A percentile compares a stretch with the other conserved stretches of the same genome.
These are phyloP conservation scores for Bisporella sp. DNA, from an alignment of 2,329 filamentous ascomycete genomes.

Conservation along the genomic window DNA sequence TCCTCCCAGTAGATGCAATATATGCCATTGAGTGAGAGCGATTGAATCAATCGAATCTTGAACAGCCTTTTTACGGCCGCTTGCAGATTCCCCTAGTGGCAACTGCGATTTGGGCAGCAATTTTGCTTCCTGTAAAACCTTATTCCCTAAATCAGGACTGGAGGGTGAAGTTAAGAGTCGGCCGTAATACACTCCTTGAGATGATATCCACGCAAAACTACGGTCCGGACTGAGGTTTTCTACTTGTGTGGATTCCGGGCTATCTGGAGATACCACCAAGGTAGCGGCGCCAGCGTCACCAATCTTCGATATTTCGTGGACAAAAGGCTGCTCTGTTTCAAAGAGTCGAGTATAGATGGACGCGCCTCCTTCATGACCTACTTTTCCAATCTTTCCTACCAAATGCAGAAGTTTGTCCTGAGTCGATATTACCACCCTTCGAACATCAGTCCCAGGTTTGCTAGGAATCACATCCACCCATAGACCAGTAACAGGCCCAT, in stretches of 20 bases:
- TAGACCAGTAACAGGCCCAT: slow-evolving; percentile 77
- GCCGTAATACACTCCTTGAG: slow-evolving; percentile 84
- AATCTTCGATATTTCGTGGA: slow-evolving; percentile 63
- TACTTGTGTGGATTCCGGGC: slow-evolving; percentile 44
- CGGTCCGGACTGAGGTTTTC: slow-evolving; percentile 58
- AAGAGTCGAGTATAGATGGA: slow-evolving; percentile 86
- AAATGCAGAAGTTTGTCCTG: slow-evolving; percentile 74
- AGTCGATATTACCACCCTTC: slow-evolving; percentile 75
- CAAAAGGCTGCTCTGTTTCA: slow-evolving; percentile 72
- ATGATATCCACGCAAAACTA: slow-evolving; percentile 84
- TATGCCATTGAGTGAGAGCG: slow-evolving; percentile 88
- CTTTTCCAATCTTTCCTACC: slow-evolving; percentile 66
- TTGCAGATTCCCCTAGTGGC: slow-evolving; percentile 57
- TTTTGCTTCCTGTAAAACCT: slow-evolving; percentile 72
- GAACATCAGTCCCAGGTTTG: slow-evolving; percentile 54
- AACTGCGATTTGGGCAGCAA: slow-evolving; percentile 70
- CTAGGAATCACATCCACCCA: slow-evolving; percentile 69
- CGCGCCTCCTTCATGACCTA: slow-evolving; percentile 68
- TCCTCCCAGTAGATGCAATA: slow-evolving; percentile 75
- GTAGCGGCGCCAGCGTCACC: slow-evolving; percentile 54
- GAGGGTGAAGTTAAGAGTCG: slow-evolving; percentile 58
- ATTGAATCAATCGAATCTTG: slow-evolving; percentile 73
- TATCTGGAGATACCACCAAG: slow-evolving; percentile 71
- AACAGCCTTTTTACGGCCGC: slow-evolving; percentile 55
- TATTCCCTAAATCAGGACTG: slow-evolving; percentile 59